Base-by-base conservation (phyloP, 208 protist genomes). In the Leishmania tropica region DNA sequence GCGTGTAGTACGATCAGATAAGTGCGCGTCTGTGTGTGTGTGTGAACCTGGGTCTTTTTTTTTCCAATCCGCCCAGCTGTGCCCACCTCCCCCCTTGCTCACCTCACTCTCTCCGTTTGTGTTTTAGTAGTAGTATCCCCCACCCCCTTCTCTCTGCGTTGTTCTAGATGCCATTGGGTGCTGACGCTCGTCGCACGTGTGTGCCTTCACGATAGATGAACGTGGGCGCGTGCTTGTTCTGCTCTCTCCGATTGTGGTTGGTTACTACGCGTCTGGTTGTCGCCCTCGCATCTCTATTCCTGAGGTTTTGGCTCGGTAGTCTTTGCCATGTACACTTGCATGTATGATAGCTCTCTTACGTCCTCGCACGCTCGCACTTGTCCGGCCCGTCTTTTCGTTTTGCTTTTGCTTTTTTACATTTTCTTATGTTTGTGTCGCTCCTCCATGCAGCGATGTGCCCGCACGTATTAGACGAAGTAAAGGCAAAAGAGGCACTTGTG, bases 91-190 rank as follows among this genome's bases (percentile, higher is more conserved):
- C 51, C 17, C 51, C 35, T 60, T 10, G 19, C 70, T 35, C 4
- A 28, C 42, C 42, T 58, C 13, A 56, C 24, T 24, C 72, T 79
- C 60, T 75, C 56, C 60, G 19, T 79, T 42, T 74, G 58, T 64
- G 4, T 74, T 21, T 40, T 64, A 21, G 17, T 45, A 13, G 13
- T 31, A 35, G 6, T 62, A 1, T 40, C 1, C 47, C 75, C 28
- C 47, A 65, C 58, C 42, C 56, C 51, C 13, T 45, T 37, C 40
- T 73, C 35, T 77, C 70, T 24, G 21, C 76, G 6, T 37, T 48
- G n/a, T 17, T 64, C 7, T 54, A 6, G 28, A 24, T 28, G 47
- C 19, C 21, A 40, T 71, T 48, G 45, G n/a, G 21, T 40, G 62
- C 28, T 19, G 15, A 68, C 0, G 62, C 15, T 68, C 31, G 17